Conservation (phyloP, 805 yeast genomes). For the Candida chilensis region DNA sequence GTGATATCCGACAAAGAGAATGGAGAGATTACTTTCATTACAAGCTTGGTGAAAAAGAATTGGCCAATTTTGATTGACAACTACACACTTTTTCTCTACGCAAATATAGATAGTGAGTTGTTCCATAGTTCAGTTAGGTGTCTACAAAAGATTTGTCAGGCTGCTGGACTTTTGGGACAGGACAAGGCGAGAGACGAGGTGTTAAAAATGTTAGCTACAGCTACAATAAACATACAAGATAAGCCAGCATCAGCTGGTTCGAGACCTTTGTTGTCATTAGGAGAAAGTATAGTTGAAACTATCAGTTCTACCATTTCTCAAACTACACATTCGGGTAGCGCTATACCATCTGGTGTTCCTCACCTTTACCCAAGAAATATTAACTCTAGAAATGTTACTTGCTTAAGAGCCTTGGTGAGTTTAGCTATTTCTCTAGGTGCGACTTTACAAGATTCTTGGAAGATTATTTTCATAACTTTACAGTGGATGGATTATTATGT, state of each 20-base stretch:
- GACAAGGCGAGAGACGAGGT: conserved; percentile 49
- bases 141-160: conserved; percentile 73
- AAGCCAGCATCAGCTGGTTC: conserved; percentile 8
- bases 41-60: conserved; percentile 18
- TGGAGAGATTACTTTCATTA: conserved; percentile 6
- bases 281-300: conserved; percentile 45
- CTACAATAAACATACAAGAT: conserved; percentile 31
- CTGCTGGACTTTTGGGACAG: conserved; percentile 67
- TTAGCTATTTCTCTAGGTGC: conserved; percentile 80
- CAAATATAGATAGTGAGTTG: conserved; percentile 60
- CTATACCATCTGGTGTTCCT: too few species aligned
- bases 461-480: conserved; percentile 45
- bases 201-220: conserved; percentile 31
- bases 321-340: conserved; percentile 15
- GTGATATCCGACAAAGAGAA: conserved; percentile 1
- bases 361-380: conserved; percentile 36
- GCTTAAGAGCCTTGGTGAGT: conserved; percentile 72
- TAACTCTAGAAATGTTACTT: conserved; percentile 60
- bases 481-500: conserved; percentile 73
- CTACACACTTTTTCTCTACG: conserved; percentile 45
- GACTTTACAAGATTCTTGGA: conserved; percentile 62
- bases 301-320: conserved; percentile 31
- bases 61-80: conserved; percentile 31
- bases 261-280: conserved; percentile 30
- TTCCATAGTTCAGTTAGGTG: conserved; percentile 65